phyloP scores from a whole-genome alignment of 2,329 filamentous ascomycete species.

The Didymella pinodella region DNA sequence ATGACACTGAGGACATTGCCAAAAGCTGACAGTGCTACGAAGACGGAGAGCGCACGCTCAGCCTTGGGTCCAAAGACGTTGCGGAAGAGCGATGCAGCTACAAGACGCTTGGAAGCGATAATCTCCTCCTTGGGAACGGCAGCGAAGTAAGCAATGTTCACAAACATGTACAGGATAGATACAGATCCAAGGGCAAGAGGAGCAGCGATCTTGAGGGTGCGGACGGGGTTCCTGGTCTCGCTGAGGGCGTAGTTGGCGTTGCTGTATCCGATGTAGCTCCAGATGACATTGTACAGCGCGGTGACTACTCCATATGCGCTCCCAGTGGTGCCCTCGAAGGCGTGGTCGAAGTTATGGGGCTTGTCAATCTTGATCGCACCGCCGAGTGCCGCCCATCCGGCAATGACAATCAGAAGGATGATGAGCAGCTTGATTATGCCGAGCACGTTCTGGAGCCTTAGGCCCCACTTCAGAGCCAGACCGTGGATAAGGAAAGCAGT shows the following conservation, averaged over 20 bases:
- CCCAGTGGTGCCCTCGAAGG: conserved; percentile 71
- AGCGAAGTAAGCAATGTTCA: conserved; percentile 73
- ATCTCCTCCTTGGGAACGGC: conserved; percentile 66
- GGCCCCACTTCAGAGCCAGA: conserved; percentile 68
- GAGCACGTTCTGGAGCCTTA: conserved; percentile 71
- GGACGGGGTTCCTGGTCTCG: conserved; percentile 71
- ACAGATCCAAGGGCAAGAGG: conserved; percentile 67
- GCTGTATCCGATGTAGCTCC: conserved; percentile 73
- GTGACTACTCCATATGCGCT: conserved; percentile 73
- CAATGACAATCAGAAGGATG: conserved; percentile 70
- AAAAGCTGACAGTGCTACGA: conserved; percentile 72
- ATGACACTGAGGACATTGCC: conserved; percentile 73
- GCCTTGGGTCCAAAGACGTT: conserved; percentile 62
- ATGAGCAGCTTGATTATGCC: conserved; percentile 72
- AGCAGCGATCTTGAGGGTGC: conserved; percentile 71
- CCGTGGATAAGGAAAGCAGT: conserved; percentile 72
- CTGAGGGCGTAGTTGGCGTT: conserved; percentile 73
- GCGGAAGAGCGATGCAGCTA: conserved; percentile 66
- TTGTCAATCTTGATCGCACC: conserved; percentile 66
- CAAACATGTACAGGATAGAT: conserved; percentile 70
- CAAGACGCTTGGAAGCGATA: conserved; percentile 60
- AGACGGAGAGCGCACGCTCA: conserved; percentile 68
- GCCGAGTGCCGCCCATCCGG: conserved; percentile 68
- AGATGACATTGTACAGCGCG: conserved; percentile 75
- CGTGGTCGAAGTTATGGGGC: conserved; percentile 68